These are phyloP conservation scores for Vitis hybrid DNA, from an alignment of 177 flowering plant genomes.

Conservation along the genomic window DNA sequence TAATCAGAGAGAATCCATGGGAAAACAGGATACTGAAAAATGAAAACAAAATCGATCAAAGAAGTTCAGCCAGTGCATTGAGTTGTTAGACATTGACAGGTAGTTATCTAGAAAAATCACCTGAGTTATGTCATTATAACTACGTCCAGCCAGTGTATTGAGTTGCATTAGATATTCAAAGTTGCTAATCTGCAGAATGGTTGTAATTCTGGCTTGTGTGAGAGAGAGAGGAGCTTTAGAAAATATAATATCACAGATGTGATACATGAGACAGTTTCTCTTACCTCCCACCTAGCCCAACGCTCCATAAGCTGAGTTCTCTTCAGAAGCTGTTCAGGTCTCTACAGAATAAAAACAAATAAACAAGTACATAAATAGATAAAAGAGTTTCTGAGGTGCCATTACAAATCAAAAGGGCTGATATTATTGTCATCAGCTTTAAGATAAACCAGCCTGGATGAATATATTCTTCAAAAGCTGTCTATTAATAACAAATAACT, in stretches of 20 bases:
- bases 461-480: not conserved
- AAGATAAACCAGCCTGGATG: not conserved
- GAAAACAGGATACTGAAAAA: conserved; percentile 94
- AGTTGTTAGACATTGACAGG: not conserved
- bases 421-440: no score
- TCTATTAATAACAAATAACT: not conserved
- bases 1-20: conserved; percentile 99
- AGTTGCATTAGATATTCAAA: conserved; percentile 98
- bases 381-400: no score
- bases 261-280: not conserved
- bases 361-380: not conserved
- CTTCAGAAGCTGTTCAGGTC: conserved; percentile 93
- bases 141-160: conserved; percentile 96
- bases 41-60: conserved; percentile 5
- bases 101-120: conserved; percentile 26
- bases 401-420: no score
- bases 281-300: conserved; percentile 99
- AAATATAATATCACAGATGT: not conserved
- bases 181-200: conserved; percentile 87
- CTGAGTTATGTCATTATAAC: conserved; percentile 99
- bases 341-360: conserved; percentile 41
- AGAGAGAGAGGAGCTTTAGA: not conserved
- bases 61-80: not conserved
- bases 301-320: conserved; percentile 99
- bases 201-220: not conserved